Conservation (phyloP, 2,329 filamentous ascomycete species). For the Botrytis hyacinthi region DNA sequence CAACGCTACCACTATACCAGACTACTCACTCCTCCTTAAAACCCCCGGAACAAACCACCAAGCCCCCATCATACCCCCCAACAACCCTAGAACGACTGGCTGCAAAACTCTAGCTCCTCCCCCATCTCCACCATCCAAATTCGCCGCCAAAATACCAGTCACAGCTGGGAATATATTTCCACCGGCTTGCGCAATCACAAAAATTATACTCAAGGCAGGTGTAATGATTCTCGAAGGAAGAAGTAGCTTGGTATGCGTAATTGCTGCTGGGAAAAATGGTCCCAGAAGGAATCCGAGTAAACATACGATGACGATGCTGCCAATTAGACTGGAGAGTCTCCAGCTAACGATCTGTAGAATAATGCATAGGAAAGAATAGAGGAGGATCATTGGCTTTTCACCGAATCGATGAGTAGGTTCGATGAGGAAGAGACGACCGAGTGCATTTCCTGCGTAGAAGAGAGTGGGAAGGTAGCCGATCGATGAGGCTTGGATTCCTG, state of each 20-base stretch:
- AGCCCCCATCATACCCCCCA: neutral
- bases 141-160: neutral
- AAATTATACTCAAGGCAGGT: neutral
- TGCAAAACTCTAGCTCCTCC: neutral
- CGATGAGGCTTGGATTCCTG: neutral
- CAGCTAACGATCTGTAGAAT: slow-evolving; percentile 59
- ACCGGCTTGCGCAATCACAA: neutral
- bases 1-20: neutral
- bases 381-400: slow-evolving; percentile 55
- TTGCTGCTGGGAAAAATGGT: neutral
- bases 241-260: neutral
- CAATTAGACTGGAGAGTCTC: slow-evolving; percentile 50
- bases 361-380: slow-evolving; percentile 52
- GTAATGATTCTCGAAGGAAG: neutral
- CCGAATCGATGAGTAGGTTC: slow-evolving; percentile 60
- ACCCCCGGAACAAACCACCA: neutral
- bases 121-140: neutral
- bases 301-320: slow-evolving; percentile 41
- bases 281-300: neutral
- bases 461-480: slow-evolving; percentile 63
- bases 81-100: neutral
- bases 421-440: slow-evolving; percentile 55
- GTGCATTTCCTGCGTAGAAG: slow-evolving; percentile 55
- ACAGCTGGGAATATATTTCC: neutral
- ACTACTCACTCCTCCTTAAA: neutral